Evolutionary conservation across 75 land plant species (phyloP), one percentile per base, ranked within the genome.

Genomic region (Cunninghamia lanceolata): DNA sequence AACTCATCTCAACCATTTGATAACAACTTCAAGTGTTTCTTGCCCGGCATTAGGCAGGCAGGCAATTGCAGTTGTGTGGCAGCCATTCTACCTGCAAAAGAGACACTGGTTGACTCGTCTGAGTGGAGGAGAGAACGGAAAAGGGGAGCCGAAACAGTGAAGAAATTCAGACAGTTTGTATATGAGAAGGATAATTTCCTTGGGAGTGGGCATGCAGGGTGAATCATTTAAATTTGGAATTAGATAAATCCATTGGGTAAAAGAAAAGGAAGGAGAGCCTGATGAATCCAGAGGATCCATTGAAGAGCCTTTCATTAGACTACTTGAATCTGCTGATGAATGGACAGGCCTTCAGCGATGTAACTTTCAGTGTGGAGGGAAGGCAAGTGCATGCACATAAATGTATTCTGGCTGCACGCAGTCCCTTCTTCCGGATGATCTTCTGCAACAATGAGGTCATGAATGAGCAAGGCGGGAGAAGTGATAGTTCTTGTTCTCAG

Each of bases 291-390:
- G 95, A 95, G 63, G 98, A 94, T 9, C 86, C 95, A 3, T 71
- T 95, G 42, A 93, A 88, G 92, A 85, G 90, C 17, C 90, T 96
- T 10, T 95, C 98, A 2, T 39, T 89, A 68, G 98, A 96, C 86
- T 95, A 92, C 77, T 93, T 95, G 46, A 96, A 94, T 87, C 93
- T 96, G 7, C 91, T 96, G 10, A 89, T 92, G 86, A 92, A 91
- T 84, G 98, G 96, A 17, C 94, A 94, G 85, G 97, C 97, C n/a
- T 96, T 96, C 91, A 93, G 94, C 78, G 98, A 96, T 84, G 98
- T 96, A n/a, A 93, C 94, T 43, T 96, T 96, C 89, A 89, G 88
- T 81, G 95, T 96, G 5, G 98, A 96, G 87, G 98, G 96, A 17
- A 90, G 96, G 42, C 86, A 92, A 8, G 96, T 96, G 45, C 96